Base-by-base conservation (phyloP, 148 eudicot species). In the Amaranthus hypochondriacus region DNA sequence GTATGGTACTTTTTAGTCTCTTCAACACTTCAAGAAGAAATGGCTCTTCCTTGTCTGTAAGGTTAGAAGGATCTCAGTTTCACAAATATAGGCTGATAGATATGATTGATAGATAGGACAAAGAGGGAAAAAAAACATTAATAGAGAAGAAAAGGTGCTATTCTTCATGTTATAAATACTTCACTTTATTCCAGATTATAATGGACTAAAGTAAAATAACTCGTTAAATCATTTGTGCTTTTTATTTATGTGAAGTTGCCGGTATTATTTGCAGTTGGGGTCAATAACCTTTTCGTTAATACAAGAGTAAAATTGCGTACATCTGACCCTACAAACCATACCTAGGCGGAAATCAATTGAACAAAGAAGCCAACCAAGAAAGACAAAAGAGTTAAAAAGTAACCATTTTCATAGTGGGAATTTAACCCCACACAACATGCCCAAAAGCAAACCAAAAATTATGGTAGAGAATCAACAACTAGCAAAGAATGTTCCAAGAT, bases 381-480 rank as follows among this genome's bases (percentile, higher is more conserved):
- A 65, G 51, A 61, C 44, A 9, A 39, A 63, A 63, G 39, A 18
- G 44, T 50, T 14, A n/a, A 69, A 79, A 70, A 53, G 52, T 49
- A 71, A 65, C 58, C 69, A 44, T 43, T 39, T 15, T 42, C 14
- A 49, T 21, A 65, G 73, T 72, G 78, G 74, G 70, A 75, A 46
- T 39, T 42, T 13, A 57, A 75, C 67, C 75, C 71, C 75, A 69
- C 77, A 64, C 42, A 53, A 44, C n/a, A 57, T 61, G 68, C 48
- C 73, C 68, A 60, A 68, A 67, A 46, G 73, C n/a, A 43, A 51
- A 52, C 51, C 69, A 74, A 63, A 55, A 62, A 65, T 53, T n/a
- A 78, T 60, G 74, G 62, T 73, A 47, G 39, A 61, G 59, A 73
- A 75, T 46, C 12, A 68, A 75, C 72, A 67, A n/a, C 49, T 56